These are phyloP conservation scores for Candida hungchunana DNA, from an alignment of 805 yeast species.

Conservation along the genomic window DNA sequence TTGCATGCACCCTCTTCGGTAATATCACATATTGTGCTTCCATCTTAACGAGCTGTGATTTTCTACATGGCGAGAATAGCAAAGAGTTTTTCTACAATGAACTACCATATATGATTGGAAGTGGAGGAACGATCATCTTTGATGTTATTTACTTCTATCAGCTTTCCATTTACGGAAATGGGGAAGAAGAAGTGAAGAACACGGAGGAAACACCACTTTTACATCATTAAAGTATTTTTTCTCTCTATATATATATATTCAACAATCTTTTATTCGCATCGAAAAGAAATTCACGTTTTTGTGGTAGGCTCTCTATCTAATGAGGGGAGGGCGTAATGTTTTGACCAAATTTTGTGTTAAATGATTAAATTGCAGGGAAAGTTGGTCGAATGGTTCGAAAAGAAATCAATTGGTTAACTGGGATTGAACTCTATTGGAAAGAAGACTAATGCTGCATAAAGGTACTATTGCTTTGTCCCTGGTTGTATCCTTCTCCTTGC, in stretches of 20 bases:
- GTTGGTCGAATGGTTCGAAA: too few relatives aligned
- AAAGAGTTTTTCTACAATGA: slow-evolving; percentile 57
- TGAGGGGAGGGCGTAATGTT: too few relatives aligned
- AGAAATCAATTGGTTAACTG: too few relatives aligned
- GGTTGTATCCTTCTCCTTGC: slow-evolving; percentile 55
- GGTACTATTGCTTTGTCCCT: slow-evolving; percentile 70
- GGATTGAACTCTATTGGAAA: too few relatives aligned
- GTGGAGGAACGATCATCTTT: slow-evolving; percentile 79
- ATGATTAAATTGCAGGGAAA: too few relatives aligned
- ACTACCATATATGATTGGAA: slow-evolving; percentile 78
- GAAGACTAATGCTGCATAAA: too few relatives aligned
- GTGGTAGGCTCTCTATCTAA: too few relatives aligned
- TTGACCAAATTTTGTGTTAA: too few relatives aligned
- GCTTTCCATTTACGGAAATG: slow-evolving; percentile 32
- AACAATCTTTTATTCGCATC: too few relatives aligned
- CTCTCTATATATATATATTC: background rate
- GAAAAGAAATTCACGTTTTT: too few relatives aligned
- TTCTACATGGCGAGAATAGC: slow-evolving; percentile 35
- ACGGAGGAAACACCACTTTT: slow-evolving; percentile 16
- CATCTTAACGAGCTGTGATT: slow-evolving; percentile 61
- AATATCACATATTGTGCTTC: slow-evolving; percentile 74
- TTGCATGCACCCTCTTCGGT: slow-evolving; percentile 74
- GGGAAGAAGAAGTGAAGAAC: background rate
- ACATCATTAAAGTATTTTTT: too few relatives aligned
- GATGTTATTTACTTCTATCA: slow-evolving; percentile 72